Evolutionary conservation across 148 eudicot genomes (phyloP), one percentile per base, ranked within the genome.

Genomic region (Rhododendron simsii): DNA sequence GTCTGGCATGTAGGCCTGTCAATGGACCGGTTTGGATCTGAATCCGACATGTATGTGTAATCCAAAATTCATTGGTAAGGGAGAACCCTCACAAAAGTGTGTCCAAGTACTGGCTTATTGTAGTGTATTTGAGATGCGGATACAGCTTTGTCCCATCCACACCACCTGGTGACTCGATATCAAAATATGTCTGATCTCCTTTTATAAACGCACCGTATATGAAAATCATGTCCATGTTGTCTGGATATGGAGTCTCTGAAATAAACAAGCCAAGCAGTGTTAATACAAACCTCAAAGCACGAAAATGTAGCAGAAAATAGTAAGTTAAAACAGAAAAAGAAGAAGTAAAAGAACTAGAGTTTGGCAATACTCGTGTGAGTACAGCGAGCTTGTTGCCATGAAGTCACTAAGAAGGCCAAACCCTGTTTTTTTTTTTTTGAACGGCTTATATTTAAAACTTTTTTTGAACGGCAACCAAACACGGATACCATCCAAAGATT

Each of bases 141-240:
- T 93, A 95, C 33, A 95, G 89, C 83, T 89, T 83, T 18, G 96
- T 88, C 82, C 95, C 98, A 82, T 95, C 98, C 39, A 93, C 92
- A 10, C 96, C 96, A 78, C 89, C 90, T 3, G 95, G 86, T 83
- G 93, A 84, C 85, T 92, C 91, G 2, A 91, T 87, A 83, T 93
- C 95, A 23, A 93, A 95, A 83, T 94, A 94, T 13, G 95, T 93
- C 45, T 93, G 97, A 88, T 95, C 97, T 82, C 98, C 97, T 86
- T 92, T 95, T 37, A 95, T 93, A 81, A 95, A 95, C 23, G 92
- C 93, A 14, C 92, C 88, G 87, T 93, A 94, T 90, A 92, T 90
- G 93, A 94, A 93, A 44, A 94, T 87, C 85, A 92, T 84, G 78
- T 87, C 87, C 92, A 88, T 89, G 87, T 91, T 93, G 73, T 89